Evolutionary conservation across 768 basidiomycete species (phyloP), one percentile per base, ranked within the genome.

Genomic region (Saitozyma sp.): DNA sequence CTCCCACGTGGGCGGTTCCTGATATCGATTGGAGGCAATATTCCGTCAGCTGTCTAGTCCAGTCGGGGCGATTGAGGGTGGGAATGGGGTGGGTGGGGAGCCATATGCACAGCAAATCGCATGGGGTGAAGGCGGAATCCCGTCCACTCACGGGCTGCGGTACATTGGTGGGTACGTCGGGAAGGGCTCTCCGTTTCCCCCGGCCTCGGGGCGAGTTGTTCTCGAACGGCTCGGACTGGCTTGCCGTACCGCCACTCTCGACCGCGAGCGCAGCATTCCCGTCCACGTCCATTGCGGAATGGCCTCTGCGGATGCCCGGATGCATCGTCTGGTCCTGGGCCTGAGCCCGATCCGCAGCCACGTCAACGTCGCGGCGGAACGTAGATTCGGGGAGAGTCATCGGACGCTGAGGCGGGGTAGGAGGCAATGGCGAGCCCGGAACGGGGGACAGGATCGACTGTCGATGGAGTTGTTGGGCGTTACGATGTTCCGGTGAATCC

Each of bases 1-100:
- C 74, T 76, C 74, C 74, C 74, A 76, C 40, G 60, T 59, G 42
- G 74, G 74, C 48, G 69, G 67, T 52, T 61, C 68, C 74, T 76
- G 49, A 52, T n/a, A 48, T 20, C 29, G 29, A 29, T 29, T 29
- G 29, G 29, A 29, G 29, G 29, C 29, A 29, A 29, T n/a, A 29
- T 29, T 29, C 29, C 29, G 29, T 29, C 29, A 29, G 29, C 29
- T 29, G 29, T 29, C n/a, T 29, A 29, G 29, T 29, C 2, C 29
- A 29, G 29, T 29, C 29, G 29, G 19, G 53, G 5, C 29, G 29
- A 29, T 29, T 29, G 46, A 48, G 46, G 46, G 16, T 16, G 41
- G n/a, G 6, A 52, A 29, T 10, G 20, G 10, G 20, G 20, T 14
- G 13, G 13, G 46, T 14, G 17, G 46, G 14, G 5, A 29, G 29